Evolutionary conservation across 805 yeast genomes (phyloP).

Genomic region (Limtongozyma cylindracea): DNA sequence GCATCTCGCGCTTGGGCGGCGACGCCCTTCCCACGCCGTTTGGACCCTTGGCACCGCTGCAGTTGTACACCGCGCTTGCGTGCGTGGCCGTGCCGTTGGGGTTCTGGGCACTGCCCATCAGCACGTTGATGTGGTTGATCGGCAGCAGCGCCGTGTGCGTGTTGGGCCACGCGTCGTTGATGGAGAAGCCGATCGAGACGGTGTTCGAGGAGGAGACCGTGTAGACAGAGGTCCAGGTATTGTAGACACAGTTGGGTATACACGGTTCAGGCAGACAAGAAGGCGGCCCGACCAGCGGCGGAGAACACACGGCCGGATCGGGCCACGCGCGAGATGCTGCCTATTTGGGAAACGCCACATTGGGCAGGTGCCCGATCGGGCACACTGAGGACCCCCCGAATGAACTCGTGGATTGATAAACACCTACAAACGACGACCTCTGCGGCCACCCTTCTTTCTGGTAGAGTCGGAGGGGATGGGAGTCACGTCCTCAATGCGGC

Average conservation of each 20-base stretch:
- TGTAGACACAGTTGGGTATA: too few species aligned
- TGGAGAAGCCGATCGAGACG: slow-evolving; percentile 91
- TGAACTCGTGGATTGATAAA: too few species aligned
- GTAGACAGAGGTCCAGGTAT: too few species aligned
- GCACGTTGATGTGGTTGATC: slow-evolving; percentile 77
- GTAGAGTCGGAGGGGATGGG: slow-evolving; percentile 99
- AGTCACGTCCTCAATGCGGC: slow-evolving; percentile 99
- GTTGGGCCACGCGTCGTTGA: slow-evolving; percentile 64
- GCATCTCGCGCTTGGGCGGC: slow-evolving; percentile 61
- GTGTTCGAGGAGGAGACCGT: slow-evolving; percentile 82
- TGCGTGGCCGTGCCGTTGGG: slow-evolving; percentile 63
- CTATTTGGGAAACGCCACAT: too few species aligned
- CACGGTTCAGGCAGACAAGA: too few species aligned
- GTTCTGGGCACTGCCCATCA: slow-evolving; percentile 69
- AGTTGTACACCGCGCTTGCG: slow-evolving; percentile 62
- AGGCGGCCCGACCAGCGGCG: too few species aligned
- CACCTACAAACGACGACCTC: slow-evolving; percentile 97
- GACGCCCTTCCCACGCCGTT: slow-evolving; percentile 59
- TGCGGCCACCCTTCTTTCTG: slow-evolving; percentile 99
- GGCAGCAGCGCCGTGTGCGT: slow-evolving; percentile 66
- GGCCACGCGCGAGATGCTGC: too few species aligned
- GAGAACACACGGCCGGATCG: too few species aligned
- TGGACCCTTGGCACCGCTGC: slow-evolving; percentile 48
- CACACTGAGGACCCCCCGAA: too few species aligned
- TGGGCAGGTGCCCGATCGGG: too few species aligned